These are phyloP conservation scores for Euphorbia schlechtendalii DNA, from an alignment of 441 rosid genomes.

Conservation along the genomic window DNA sequence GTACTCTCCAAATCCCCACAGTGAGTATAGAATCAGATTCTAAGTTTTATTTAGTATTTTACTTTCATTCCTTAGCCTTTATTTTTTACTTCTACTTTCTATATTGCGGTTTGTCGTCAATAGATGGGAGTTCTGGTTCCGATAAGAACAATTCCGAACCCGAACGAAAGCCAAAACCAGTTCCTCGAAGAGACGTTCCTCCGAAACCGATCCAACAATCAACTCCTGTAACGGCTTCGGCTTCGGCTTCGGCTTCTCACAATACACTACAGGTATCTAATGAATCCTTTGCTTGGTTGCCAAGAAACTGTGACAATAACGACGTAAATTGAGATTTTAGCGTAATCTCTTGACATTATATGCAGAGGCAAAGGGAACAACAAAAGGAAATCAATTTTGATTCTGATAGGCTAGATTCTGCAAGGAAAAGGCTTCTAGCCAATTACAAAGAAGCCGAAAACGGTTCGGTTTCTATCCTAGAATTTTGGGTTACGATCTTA, in stretches of 20 bases:
- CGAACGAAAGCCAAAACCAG: conserved; percentile 47
- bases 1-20: conserved; percentile 57
- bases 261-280: conserved; percentile 42
- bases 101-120: background rate
- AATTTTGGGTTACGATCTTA: background rate
- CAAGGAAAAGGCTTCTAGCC: conserved; percentile 78
- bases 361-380: conserved; percentile 68
- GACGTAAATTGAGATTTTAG: background rate
- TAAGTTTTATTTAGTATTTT: conserved; percentile 26
- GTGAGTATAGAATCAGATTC: conserved; percentile 55
- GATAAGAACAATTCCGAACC: conserved; percentile 68
- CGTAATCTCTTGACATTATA: background rate
- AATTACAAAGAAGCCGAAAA: conserved; percentile 85
- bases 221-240: conserved; percentile 27
- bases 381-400: conserved; percentile 49
- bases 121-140: conserved; percentile 83
- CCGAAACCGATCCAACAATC: conserved; percentile 36
- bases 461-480: conserved; percentile 39
- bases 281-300: conserved; percentile 17
- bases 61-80: conserved; percentile 13
- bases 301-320: conserved; percentile 5
- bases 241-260: conserved; percentile 34
- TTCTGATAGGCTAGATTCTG: conserved; percentile 56
- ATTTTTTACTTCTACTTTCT: conserved; percentile 1
- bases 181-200: conserved; percentile 49